Conservation (phyloP, 2,329 filamentous ascomycete species). For the Monosporascus sp. region DNA sequence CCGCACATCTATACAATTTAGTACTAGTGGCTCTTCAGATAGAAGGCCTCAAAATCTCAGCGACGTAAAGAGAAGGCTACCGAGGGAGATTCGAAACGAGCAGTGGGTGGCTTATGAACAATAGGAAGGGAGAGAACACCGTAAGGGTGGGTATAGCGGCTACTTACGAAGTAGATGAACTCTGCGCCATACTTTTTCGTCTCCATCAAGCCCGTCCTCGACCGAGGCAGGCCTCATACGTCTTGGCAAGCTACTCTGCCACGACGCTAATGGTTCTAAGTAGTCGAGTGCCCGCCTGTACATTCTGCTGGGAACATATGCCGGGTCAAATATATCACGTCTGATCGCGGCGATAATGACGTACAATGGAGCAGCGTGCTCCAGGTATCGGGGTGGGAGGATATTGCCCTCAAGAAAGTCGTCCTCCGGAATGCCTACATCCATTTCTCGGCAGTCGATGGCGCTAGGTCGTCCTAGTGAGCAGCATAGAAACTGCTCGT, state of each 20-base stretch:
- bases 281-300: constrained; percentile 14
- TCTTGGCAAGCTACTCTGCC: constrained; percentile 15
- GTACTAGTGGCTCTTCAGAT: neutral
- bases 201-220: constrained; percentile 6
- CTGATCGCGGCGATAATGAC: constrained; percentile 20
- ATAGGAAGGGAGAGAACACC: neutral
- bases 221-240: constrained; percentile 5
- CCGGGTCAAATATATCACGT: constrained; percentile 21
- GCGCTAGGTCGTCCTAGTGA: constrained; percentile 25
- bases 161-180: constrained; percentile 14
- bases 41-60: neutral
- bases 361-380: constrained; percentile 15
- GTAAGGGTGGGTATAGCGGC: neutral
- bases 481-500: constrained; percentile 26
- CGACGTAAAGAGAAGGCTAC: neutral
- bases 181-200: constrained; percentile 14
- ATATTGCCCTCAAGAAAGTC: constrained; percentile 20
- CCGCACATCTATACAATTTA: constrained; percentile 10
- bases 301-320: constrained; percentile 9
- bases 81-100: neutral
- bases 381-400: constrained; percentile 14
- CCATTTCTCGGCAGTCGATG: constrained; percentile 25
- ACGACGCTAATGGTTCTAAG: constrained; percentile 9
- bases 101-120: neutral
- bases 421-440: constrained; percentile 18